Base-by-base conservation (phyloP, 1,284 basidiomycete species). In the Phaffia rhodozyma region DNA sequence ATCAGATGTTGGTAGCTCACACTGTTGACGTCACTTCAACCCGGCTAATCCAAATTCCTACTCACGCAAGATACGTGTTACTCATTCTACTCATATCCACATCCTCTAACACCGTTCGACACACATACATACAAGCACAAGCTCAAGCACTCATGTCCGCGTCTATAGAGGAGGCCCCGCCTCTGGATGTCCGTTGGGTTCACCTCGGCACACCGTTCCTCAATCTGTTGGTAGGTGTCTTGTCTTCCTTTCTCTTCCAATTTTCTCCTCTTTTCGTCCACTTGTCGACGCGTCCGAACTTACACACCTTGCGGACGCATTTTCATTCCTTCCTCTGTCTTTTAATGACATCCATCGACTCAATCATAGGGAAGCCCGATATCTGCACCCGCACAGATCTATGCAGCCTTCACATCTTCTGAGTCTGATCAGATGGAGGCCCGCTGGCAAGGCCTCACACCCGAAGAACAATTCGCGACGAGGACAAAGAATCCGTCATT, bases 201-300 rank as follows among this genome's bases (percentile, higher is more conserved):
- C 76, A 77, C 64, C 73, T 73, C 1, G 76, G 76, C 5, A 67
- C 72, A n/a, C 74, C 75, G 59, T 69, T 74, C 50, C 71, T 77
- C 34, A 71, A 74, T 59, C 71, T 77, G 1, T 72, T 73, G 0
- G 71, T 27, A 23, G 23, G 30, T 23, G 25, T 27, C 9, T 6
- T 25, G 5, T 21, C 21, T 51, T 43, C 23, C 16, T 53, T 60
- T 23, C 20, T 32, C 18, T 30, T 32, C 25, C 4, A 23, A 23
- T 13, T 34, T 38, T 48, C 25, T 23, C 11, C 50, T 29, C 25
- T 34, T 23, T n/a, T n/a, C n/a, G n/a, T n/a, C n/a, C n/a, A n/a
- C n/a, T n/a, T n/a, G n/a, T n/a, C n/a, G 21, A 38, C 23, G 38
- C 38, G 38, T 43, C 7, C 38, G 13, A 43, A 43, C 38, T 43